Evolutionary conservation across 805 yeast genomes (phyloP).

Genomic region (Pichia eremophila): DNA sequence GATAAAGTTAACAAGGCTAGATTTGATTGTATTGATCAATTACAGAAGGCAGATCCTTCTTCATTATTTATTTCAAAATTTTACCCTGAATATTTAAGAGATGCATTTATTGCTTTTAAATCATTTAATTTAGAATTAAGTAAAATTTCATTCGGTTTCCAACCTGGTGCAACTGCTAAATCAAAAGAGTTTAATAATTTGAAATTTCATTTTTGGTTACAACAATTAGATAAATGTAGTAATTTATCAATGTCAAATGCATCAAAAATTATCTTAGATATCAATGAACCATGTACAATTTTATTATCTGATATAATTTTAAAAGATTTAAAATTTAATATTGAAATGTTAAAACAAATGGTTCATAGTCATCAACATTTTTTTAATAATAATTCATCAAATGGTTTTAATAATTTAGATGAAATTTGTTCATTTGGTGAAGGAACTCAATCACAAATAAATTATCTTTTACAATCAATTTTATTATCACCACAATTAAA

Average conservation of each 20-base stretch:
- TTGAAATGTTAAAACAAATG: constrained; percentile 47
- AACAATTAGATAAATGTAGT: constrained; percentile 41
- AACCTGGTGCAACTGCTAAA: constrained; percentile 25
- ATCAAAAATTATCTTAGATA: constrained; percentile 26
- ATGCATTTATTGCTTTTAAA: constrained; percentile 52
- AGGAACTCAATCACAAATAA: constrained; percentile 66
- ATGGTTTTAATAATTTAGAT: constrained; percentile 33
- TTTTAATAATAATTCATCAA: constrained; percentile 37
- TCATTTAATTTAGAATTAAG: constrained; percentile 56
- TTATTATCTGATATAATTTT: constrained; percentile 45
- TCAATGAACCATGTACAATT: constrained; percentile 52
- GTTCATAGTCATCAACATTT: constrained; percentile 50
- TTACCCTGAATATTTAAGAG: constrained; percentile 54
- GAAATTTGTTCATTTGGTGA: constrained; percentile 71
- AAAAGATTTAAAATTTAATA: constrained; percentile 41
- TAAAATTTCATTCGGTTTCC: constrained; percentile 20
- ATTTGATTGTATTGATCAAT: constrained; percentile 35
- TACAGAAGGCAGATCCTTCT: constrained; percentile 48
- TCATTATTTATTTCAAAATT: constrained; percentile 59
- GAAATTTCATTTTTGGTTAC: constrained; percentile 70
- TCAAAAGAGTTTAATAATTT: constrained; percentile 33
- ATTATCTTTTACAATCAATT: constrained; percentile 54
- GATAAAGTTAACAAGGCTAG: constrained; percentile 24
- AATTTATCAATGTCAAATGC: constrained; percentile 14
- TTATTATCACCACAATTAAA: constrained; percentile 47